Evolutionary conservation across 1,139 yeast genomes (phyloP).

Genomic region (Geotrichum citri-aurantii): DNA sequence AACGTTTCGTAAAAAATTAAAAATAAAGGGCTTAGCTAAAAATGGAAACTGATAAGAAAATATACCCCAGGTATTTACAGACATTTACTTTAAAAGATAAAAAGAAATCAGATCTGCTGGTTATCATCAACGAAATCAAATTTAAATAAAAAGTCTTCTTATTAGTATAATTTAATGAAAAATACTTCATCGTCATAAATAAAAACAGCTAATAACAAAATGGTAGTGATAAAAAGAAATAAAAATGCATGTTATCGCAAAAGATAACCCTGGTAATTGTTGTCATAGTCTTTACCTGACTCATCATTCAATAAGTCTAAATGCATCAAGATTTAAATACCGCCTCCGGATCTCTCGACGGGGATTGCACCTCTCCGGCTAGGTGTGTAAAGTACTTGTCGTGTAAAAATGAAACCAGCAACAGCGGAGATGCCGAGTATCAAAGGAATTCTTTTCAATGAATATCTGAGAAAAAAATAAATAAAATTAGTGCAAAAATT

Average conservation of each 20-base stretch:
- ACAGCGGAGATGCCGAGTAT: not conserved
- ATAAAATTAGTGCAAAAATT: too few relatives aligned
- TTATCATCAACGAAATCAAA: too few relatives aligned
- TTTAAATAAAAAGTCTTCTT: too few relatives aligned
- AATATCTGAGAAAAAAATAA: not conserved
- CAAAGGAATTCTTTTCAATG: not conserved
- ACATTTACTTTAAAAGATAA: too few relatives aligned
- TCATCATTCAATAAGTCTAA: not conserved
- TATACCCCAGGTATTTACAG: not conserved
- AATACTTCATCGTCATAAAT: not conserved
- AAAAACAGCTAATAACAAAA: too few relatives aligned
- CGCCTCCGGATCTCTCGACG: constrained; percentile 10
- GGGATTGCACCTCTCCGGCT: constrained; percentile 1
- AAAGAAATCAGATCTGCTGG: too few relatives aligned
- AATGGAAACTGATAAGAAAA: not conserved
- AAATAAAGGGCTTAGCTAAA: too few relatives aligned
- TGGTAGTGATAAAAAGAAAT: not conserved
- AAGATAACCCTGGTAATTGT: not conserved
- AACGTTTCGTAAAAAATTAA: too few relatives aligned
- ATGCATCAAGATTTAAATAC: not conserved
- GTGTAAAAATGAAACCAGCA: constrained; percentile 2
- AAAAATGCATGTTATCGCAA: not conserved
- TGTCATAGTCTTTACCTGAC: not conserved
- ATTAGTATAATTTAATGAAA: too few relatives aligned
- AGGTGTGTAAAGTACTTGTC: constrained; percentile 4